Evolutionary conservation across 805 yeast species (phyloP), one percentile per base, ranked within the genome.

Genomic region (Wickerhamomyces chambardii): DNA sequence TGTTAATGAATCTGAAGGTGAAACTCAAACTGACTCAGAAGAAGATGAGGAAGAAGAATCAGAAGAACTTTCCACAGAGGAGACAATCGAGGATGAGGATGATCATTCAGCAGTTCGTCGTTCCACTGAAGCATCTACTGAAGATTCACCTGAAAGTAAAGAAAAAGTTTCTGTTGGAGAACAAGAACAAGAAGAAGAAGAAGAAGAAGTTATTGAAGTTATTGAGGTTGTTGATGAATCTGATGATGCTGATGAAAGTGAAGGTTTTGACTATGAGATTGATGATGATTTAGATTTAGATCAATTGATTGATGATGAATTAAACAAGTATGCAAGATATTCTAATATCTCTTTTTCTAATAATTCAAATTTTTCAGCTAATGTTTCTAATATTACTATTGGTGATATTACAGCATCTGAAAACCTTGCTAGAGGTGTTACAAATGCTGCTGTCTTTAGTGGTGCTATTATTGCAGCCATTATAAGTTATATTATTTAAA

Each of bases 181-280:
- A 17, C 35, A 32, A 28, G 15, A 15, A 19, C 31, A 31, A 17
- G 22, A 29, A 30, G 38, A 32, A 17, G 30, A 24, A 18, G 32
- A n/a, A n/a, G 36, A 39, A 21, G 36, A 28, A 17, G 36, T 33
- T 19, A 42, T 38, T 19, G 14, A 28, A n/a, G 12, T 12, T n/a
- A 31, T n/a, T 33, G 37, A 39, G 9, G 30, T 15, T 18, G 29
- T 11, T 15, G 40, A 30, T 21, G 38, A 34, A 30, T 8, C 15
- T 15, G 6, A 15, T 17, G 15, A 22, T 18, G 38, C 25, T 18
- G 40, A 34, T 17, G 35, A 32, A 21, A 15, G 15, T 19, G 33
- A 32, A 18, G 25, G 28, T 29, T 37, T 31, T 15, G 30, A 26
- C 17, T 31, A 27, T 22, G 40, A 43, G 14, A 44, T 36, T 11